Evolutionary conservation across 1,139 yeast genomes (phyloP).

Genomic region (Yamadazyma diospyri): DNA sequence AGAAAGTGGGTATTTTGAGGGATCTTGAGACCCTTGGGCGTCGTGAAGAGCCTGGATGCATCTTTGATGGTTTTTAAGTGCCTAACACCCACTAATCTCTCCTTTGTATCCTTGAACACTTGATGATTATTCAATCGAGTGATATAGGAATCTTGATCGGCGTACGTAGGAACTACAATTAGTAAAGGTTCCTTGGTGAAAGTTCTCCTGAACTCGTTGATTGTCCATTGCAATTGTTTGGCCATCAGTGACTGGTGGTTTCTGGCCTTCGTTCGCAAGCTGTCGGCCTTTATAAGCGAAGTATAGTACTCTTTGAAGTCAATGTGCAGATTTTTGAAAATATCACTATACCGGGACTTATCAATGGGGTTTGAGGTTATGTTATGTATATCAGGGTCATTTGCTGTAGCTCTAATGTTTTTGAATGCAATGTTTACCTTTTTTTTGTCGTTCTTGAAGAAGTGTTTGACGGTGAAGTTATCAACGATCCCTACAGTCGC

Average conservation of each 20-base stretch:
- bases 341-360: background rate
- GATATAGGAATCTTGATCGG: background rate
- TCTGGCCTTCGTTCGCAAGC: no score
- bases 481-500: slow-evolving; percentile 1
- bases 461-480: slow-evolving; percentile 5
- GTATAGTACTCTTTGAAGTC: slow-evolving; percentile 1
- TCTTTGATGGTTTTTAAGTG: background rate
- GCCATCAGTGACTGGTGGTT: no score
- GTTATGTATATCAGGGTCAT: no score
- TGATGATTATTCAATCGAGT: no score
- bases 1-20: background rate
- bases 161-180: slow-evolving; percentile 16
- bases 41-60: background rate
- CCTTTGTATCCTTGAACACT: background rate
- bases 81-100: slow-evolving; percentile 1
- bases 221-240: background rate
- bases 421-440: slow-evolving; percentile 2
- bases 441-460: slow-evolving; percentile 2
- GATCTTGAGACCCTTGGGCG: background rate
- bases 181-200: slow-evolving; percentile 13
- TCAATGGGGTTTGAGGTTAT: no score
- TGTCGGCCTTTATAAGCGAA: background rate
- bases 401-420: background rate
- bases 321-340: background rate
- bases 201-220: slow-evolving; percentile 2